Conservation (phyloP, 805 yeast genomes). For the Metschnikowia sp. region DNA sequence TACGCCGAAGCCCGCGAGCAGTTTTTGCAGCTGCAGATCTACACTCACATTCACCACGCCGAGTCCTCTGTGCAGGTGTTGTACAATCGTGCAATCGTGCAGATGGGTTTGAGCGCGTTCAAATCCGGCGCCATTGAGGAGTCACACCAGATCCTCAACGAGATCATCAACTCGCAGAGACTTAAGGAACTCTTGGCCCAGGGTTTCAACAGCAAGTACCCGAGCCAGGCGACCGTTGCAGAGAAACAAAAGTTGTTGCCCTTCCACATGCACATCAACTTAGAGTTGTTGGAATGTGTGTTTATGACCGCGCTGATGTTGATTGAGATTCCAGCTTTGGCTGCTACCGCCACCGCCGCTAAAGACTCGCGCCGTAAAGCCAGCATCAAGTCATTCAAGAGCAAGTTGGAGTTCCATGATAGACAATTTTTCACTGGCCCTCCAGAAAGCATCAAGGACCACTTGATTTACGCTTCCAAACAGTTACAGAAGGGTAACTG, state of each 20-base stretch:
- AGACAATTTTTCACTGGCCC: conserved; percentile 96
- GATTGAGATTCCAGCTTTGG: conserved; percentile 84
- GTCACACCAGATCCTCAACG: conserved; percentile 81
- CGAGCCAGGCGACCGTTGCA: conserved; percentile 50
- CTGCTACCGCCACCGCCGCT: conserved; percentile 55
- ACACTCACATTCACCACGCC: conserved; percentile 75
- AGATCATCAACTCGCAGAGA: conserved; percentile 80
- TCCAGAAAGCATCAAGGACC: conserved; percentile 94
- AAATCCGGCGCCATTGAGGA: conserved; percentile 82
- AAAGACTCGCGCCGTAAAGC: conserved; percentile 57
- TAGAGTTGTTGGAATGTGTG: conserved; percentile 91
- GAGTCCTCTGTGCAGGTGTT: conserved; percentile 86
- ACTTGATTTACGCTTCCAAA: conserved; percentile 87
- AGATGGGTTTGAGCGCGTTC: conserved; percentile 94
- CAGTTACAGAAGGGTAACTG: conserved; percentile 88
- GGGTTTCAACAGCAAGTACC: conserved; percentile 68
- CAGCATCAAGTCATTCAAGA: conserved; percentile 80
- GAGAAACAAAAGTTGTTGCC: conserved; percentile 87
- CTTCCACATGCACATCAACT: conserved; percentile 96
- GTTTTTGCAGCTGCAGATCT: conserved; percentile 81
- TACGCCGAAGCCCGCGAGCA: conserved; percentile 84
- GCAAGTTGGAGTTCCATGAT: conserved; percentile 88
- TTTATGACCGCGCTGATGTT: conserved; percentile 86
- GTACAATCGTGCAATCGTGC: conserved; percentile 93
- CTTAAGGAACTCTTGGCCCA: conserved; percentile 93